Percentiles rank a stretch among this genome's conserved stretches.
Conservation (phyloP, 1,139 yeast genomes). For the Suhomyces coccinellae region DNA sequence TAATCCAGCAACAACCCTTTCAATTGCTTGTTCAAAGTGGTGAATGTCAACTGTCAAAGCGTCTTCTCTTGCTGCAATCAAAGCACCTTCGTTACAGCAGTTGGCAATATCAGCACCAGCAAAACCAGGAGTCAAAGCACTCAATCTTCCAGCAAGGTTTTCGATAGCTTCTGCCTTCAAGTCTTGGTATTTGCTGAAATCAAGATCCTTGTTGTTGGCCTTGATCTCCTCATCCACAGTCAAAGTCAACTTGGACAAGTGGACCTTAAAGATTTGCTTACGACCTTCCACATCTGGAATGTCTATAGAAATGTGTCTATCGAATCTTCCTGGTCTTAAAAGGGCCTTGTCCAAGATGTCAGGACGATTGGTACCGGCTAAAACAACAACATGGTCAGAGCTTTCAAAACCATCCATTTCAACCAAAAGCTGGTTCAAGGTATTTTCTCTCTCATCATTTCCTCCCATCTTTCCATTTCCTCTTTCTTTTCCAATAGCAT, state of each 20-base stretch:
- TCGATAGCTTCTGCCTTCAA: conserved; percentile 51
- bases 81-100: conserved; percentile 95
- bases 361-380: conserved; percentile 96
- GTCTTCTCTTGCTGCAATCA: conserved; percentile 87
- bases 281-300: conserved; percentile 93
- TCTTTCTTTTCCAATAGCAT: conserved; percentile 96
- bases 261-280: conserved; percentile 86
- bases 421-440: conserved; percentile 89
- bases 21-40: conserved; percentile 95
- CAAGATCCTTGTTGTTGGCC: conserved; percentile 39
- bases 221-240: conserved; percentile 46
- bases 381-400: conserved; percentile 89
- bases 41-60: conserved; percentile 65
- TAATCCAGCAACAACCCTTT: conserved; percentile 93
- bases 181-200: conserved; percentile 51
- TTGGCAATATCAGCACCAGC: conserved; percentile 98
- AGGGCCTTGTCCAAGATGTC: conserved; percentile 92
- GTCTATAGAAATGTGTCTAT: conserved; percentile 88
- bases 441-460: conserved; percentile 95
- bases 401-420: conserved; percentile 97
- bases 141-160: conserved; percentile 77
- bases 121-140: conserved; percentile 96
- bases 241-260: conserved; percentile 66
- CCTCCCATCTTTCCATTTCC: conserved; percentile 84
- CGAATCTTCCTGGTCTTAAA: conserved; percentile 96